Conservation (phyloP, 371 early-diverging fungal genomes). For the Mortierella sp. region DNA sequence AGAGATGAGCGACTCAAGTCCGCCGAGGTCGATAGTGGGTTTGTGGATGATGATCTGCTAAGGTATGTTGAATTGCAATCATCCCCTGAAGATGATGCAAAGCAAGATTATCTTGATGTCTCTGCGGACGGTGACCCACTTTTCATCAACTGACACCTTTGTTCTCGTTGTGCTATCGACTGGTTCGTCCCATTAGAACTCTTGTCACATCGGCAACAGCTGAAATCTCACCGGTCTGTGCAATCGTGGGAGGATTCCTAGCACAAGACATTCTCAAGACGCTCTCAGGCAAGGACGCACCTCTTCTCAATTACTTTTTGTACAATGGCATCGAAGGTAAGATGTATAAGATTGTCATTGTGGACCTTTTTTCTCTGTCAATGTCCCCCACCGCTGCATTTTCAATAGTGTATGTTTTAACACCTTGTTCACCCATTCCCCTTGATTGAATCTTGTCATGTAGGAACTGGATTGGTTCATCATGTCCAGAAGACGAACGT, state of each 20-base stretch:
- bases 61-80: constrained; percentile 50
- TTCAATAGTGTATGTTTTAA: neutral
- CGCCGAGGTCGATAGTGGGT: constrained; percentile 29
- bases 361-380: neutral
- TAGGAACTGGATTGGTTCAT: constrained; percentile 44
- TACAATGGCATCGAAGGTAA: constrained; percentile 76
- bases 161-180: too few relatives aligned
- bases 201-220: constrained; percentile 57
- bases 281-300: constrained; percentile 80
- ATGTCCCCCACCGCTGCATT: neutral
- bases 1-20: constrained; percentile 37
- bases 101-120: too few relatives aligned
- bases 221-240: constrained; percentile 81
- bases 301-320: constrained; percentile 84
- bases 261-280: constrained; percentile 91
- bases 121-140: too few relatives aligned
- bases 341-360: constrained; percentile 13
- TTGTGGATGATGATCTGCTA: constrained; percentile 61
- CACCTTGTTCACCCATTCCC: neutral
- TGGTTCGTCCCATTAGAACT: constrained; percentile 41
- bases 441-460: neutral
- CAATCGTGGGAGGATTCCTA: constrained; percentile 89
- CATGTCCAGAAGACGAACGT: constrained; percentile 22
- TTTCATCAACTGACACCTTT: too few relatives aligned
- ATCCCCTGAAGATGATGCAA: neutral